Conservation (phyloP, 305 asterid species). For the Striga hermonthica region DNA sequence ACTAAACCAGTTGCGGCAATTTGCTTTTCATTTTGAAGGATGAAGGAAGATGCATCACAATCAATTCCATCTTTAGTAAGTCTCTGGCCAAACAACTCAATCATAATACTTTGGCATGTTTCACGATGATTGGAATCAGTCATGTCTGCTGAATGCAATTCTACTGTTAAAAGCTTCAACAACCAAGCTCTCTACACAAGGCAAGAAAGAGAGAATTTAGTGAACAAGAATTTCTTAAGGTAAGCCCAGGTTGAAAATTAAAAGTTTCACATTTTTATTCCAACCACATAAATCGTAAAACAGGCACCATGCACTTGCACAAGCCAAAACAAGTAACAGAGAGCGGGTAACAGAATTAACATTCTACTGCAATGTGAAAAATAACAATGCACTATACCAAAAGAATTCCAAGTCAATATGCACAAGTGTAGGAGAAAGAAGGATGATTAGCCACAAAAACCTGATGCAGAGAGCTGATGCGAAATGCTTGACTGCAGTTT, state of each 20-base stretch:
- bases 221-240: conserved; percentile 17
- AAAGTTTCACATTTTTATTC: background rate
- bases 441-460: conserved; percentile 38
- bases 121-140: conserved; percentile 65
- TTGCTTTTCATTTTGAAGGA: conserved; percentile 38
- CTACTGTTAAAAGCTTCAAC: conserved; percentile 86
- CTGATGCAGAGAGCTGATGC: conserved; percentile 97
- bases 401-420: background rate
- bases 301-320: conserved; percentile 22
- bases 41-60: conserved; percentile 38
- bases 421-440: conserved; percentile 5
- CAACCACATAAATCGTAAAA: conserved; percentile 16
- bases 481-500: conserved; percentile 66
- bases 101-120: conserved; percentile 71
- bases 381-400: background rate
- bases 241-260: conserved; percentile 23
- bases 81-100: conserved; percentile 68
- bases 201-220: conserved; percentile 27
- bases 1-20: conserved; percentile 43
- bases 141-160: conserved; percentile 72
- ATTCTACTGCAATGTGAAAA: background rate
- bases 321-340: conserved; percentile 2
- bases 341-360: conserved; percentile 1
- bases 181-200: conserved; percentile 86
- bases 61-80: conserved; percentile 42